Evolutionary conservation across 495 filamentous ascomycete genomes (phyloP).

Genomic region (Aspergillus ellipticus): DNA sequence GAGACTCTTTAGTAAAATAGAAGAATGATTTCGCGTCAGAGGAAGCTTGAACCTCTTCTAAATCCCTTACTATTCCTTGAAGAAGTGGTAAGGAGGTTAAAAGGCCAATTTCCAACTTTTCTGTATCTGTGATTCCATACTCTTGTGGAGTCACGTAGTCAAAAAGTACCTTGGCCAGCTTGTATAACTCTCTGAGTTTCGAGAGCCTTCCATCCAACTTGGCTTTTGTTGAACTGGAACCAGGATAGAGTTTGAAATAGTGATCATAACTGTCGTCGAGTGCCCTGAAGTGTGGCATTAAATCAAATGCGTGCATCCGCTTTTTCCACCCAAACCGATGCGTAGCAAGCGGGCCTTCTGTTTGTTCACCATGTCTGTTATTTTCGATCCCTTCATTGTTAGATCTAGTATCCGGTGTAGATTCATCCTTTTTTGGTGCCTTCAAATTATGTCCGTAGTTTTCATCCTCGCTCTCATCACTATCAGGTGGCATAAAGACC

Average conservation of each 20-base stretch:
- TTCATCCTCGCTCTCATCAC: conserved; percentile 63
- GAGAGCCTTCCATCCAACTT: conserved; percentile 82
- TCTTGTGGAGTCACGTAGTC: conserved; percentile 98
- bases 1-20: conserved; percentile 98
- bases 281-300: conserved; percentile 42
- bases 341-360: conserved; percentile 37
- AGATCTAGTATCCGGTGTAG: conserved; percentile 21
- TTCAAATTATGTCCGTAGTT: conserved; percentile 35
- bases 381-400: conserved; percentile 18
- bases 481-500: conserved; percentile 80
- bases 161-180: conserved; percentile 88
- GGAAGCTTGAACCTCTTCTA: conserved; percentile 96
- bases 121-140: conserved; percentile 88
- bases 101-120: conserved; percentile 96
- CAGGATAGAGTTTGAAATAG: conserved; percentile 85
- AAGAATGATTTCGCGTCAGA: conserved; percentile 91
- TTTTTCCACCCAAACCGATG: conserved; percentile 49
- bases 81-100: conserved; percentile 88
- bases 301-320: conserved; percentile 37
- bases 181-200: conserved; percentile 87
- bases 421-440: conserved; percentile 28
- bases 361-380: conserved; percentile 32
- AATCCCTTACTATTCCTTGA: conserved; percentile 90
- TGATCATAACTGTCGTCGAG: conserved; percentile 52
- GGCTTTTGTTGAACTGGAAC: conserved; percentile 69